Evolutionary conservation across 352 stramenopile species (phyloP), one percentile per base, ranked within the genome.

Genomic region (Pythium sukuiense): DNA sequence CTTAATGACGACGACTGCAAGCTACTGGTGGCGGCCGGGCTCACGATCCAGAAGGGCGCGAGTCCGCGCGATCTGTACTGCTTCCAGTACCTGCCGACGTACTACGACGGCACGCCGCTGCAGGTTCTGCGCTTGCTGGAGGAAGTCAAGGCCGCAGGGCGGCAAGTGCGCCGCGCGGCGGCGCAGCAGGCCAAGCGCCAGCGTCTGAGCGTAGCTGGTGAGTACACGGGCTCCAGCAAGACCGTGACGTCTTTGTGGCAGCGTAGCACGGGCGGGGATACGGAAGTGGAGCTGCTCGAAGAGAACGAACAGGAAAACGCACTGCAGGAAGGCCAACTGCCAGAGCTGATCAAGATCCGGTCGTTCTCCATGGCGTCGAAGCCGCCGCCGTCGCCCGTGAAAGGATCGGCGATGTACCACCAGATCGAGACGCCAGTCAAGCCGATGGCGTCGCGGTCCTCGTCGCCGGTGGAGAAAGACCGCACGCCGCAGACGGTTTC

Each of bases 31-130:
- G 50, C 54, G 11, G 63, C 66, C 32, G 77, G 74, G 11, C 66
- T 79, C 26, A 55, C 62, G 55, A 57, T 83, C 24, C 29, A 62
- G 30, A 61, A 70, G 27, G 68, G 61, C 14, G 65, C 32, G 7
- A 65, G 65, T 50, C 57, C 70, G 35, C 62, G 53, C 20, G 65
- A 79, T 18, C 12, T 81, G 4, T 85, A 81, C 37, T 85, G 74
- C 59, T 81, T 83, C 48, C 53, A 63, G 54, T 59, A 74, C 11
- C 35, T 77, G 6, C 30, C 63, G n/a, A 32, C 46, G 1, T 69
- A 59, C 18, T 71, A 63, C 35, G 67, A 76, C 33, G 77, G 72
- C 26, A 54, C 72, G 55, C 45, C 59, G 12, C 59, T 80, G 32
- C 59, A 74, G 32, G 70, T 81, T 33, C 48, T 83, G 59, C 69